Evolutionary conservation across 208 protist species (phyloP).

Genomic region (Angomonas desouzai): DNA sequence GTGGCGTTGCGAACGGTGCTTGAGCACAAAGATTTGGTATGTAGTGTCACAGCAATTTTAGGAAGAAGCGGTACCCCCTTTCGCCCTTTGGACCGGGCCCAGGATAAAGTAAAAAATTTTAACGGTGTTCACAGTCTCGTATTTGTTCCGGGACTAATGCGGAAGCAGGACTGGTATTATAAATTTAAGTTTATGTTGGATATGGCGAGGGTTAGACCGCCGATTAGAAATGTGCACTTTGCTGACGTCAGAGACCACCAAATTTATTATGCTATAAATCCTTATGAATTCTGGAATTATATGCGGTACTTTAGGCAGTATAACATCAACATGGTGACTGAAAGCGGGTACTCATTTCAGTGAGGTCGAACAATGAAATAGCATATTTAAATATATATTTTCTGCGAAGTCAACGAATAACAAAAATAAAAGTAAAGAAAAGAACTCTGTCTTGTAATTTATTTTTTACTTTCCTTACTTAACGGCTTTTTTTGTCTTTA

Average conservation of each 20-base stretch:
- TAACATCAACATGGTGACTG: slow-evolving; percentile 81
- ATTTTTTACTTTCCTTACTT: too few relatives aligned
- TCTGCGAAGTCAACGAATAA: too few relatives aligned
- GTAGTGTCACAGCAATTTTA: slow-evolving; percentile 77
- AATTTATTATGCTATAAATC: slow-evolving; percentile 87
- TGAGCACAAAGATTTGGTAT: slow-evolving; percentile 63
- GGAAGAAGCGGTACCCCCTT: slow-evolving; percentile 72
- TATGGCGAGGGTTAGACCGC: slow-evolving; percentile 64
- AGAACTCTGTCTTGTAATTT: too few relatives aligned
- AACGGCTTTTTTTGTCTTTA: too few relatives aligned
- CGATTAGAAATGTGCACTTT: slow-evolving; percentile 80
- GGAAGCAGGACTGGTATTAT: slow-evolving; percentile 86
- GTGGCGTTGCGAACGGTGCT: slow-evolving; percentile 71
- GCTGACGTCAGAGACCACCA: slow-evolving; percentile 85
- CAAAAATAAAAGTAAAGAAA: too few relatives aligned
- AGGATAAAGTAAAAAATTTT: slow-evolving; percentile 75
- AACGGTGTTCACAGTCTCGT: slow-evolving; percentile 82
- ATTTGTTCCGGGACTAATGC: slow-evolving; percentile 72
- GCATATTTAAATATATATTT: too few relatives aligned
- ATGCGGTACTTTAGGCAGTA: slow-evolving; percentile 84
- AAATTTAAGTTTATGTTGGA: slow-evolving; percentile 91
- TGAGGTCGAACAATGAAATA: too few relatives aligned
- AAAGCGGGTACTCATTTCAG: slow-evolving; percentile 42
- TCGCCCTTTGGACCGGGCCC: slow-evolving; percentile 57
- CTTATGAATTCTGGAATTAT: slow-evolving; percentile 88